Percentiles rank a stretch among this genome's conserved stretches.
These are phyloP conservation scores for Neurospora sp. DNA, from an alignment of 495 filamentous ascomycete species.

Conservation along the genomic window DNA sequence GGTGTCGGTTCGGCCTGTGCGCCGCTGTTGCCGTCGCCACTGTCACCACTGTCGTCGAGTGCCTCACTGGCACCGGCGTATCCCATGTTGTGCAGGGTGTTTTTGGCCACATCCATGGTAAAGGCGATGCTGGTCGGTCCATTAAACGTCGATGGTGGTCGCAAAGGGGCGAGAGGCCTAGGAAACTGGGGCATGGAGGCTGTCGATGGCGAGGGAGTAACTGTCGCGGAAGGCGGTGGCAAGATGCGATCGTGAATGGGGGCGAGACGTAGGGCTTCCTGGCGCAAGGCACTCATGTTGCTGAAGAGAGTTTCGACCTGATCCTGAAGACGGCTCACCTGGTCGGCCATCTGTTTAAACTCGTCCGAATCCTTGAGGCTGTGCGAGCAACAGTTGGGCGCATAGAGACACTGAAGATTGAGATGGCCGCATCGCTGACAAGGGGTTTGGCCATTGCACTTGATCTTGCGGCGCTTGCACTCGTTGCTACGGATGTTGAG, in stretches of 20 bases:
- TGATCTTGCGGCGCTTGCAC: constrained; percentile 86
- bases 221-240: constrained; percentile 18
- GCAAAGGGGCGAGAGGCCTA: constrained; percentile 16
- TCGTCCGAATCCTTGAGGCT: constrained; percentile 86
- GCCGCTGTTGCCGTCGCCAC: constrained; percentile 13
- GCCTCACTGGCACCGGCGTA: constrained; percentile 52
- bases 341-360: constrained; percentile 65
- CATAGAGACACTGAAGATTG: constrained; percentile 72
- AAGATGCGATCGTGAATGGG: constrained; percentile 29
- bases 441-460: constrained; percentile 78
- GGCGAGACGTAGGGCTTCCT: constrained; percentile 30
- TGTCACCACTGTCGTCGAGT: constrained; percentile 38
- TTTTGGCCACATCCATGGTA: constrained; percentile 78
- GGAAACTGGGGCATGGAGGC: constrained; percentile 23
- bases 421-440: constrained; percentile 81
- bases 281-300: constrained; percentile 55
- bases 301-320: constrained; percentile 70
- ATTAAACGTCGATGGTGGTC: constrained; percentile 56
- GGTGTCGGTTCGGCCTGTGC: constrained; percentile 45
- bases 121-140: constrained; percentile 82
- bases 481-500: constrained; percentile 49
- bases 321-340: constrained; percentile 67
- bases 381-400: constrained; percentile 74
- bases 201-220: constrained; percentile 26
- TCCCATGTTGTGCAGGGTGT: constrained; percentile 81